Evolutionary conservation across 2,329 filamentous ascomycete genomes (phyloP).

Genomic region (Cladosporium sp.): DNA sequence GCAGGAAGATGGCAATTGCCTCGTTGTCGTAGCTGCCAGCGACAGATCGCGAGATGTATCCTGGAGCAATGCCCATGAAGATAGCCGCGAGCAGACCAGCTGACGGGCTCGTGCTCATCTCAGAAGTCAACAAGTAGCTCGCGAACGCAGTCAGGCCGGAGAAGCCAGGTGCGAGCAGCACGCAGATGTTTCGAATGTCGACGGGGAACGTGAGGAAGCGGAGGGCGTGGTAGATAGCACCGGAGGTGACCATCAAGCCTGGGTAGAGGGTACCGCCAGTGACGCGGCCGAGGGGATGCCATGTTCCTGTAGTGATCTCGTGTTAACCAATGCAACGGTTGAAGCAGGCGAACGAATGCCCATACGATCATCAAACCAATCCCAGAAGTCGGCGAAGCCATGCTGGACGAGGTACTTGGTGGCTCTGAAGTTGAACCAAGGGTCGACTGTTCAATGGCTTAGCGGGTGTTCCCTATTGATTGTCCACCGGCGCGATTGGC

Average conservation of each 20-base stretch:
- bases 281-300: constrained; percentile 96
- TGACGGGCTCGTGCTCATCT: constrained; percentile 93
- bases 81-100: constrained; percentile 88
- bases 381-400: constrained; percentile 99
- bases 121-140: constrained; percentile 89
- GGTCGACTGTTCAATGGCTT: constrained; percentile 64
- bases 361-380: constrained; percentile 97
- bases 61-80: constrained; percentile 96
- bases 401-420: constrained; percentile 95
- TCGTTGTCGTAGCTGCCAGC: constrained; percentile 99
- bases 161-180: constrained; percentile 88
- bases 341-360: background rate
- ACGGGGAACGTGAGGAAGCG: constrained; percentile 83
- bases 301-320: constrained; percentile 58
- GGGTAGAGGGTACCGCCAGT: constrained; percentile 98
- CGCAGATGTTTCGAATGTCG: constrained; percentile 98
- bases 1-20: constrained; percentile 96
- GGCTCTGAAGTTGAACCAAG: constrained; percentile 99
- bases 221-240: constrained; percentile 89
- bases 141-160: constrained; percentile 91
- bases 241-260: constrained; percentile 97
- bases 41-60: constrained; percentile 96
- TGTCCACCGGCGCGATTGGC: background rate
- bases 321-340: background rate
- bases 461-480: background rate